A percentile compares a stretch with the other conserved stretches of the same genome.
Conservation (phyloP, 768 basidiomycete species). For the Candolleomyces eurysporus region DNA sequence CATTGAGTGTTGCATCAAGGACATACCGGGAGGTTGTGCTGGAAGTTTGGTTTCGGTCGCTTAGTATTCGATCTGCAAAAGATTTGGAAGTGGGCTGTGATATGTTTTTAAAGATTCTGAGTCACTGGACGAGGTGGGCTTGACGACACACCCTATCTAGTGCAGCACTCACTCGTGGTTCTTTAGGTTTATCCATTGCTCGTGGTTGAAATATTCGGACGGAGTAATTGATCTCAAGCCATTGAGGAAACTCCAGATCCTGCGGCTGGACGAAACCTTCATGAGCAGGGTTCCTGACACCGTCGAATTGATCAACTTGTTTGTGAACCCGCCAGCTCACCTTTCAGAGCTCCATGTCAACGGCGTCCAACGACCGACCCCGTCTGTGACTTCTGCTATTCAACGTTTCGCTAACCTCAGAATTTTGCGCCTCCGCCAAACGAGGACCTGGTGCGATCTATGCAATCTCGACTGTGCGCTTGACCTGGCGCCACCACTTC, state of each 20-base stretch:
- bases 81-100: neutral
- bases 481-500: neutral
- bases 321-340: neutral
- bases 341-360: neutral
- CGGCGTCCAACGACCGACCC: neutral
- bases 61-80: neutral
- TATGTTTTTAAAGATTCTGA: neutral
- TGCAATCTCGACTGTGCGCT: slow-evolving; percentile 1
- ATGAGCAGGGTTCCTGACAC: neutral
- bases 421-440: neutral
- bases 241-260: neutral
- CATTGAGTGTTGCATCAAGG: slow-evolving; percentile 2
- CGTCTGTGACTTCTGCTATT: neutral
- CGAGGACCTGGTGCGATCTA: slow-evolving; percentile 5
- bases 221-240: neutral
- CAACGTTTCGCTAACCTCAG: neutral
- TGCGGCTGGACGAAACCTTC: neutral
- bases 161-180: neutral
- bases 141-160: neutral
- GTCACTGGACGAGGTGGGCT: slow-evolving; percentile 3
- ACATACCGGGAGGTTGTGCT: slow-evolving; percentile 6
- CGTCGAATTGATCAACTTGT: neutral
- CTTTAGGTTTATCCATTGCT: neutral
- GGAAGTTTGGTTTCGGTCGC: slow-evolving; percentile 5
- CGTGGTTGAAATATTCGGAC: neutral